Base-by-base conservation (phyloP, 2,329 filamentous ascomycete species). In the Aspergillus hortae region DNA sequence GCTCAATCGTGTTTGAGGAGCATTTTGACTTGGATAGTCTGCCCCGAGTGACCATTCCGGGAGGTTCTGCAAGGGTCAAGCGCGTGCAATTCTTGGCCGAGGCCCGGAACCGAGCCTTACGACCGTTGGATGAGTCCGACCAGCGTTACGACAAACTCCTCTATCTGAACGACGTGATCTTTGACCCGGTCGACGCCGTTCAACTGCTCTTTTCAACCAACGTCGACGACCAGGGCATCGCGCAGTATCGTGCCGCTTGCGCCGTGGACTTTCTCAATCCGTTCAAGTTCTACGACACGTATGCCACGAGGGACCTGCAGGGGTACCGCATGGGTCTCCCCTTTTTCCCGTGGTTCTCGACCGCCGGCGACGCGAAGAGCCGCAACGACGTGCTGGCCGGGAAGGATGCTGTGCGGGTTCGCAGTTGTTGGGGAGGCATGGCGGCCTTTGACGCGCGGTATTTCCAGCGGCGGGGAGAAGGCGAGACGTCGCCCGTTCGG, bases 341-440 rank as follows among this genome's bases (percentile, higher is more conserved):
- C 0, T 84, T 90, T 64, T 92, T 81, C 62, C 88, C 88, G 0
- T 88, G 86, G 78, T 91, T 91, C 66, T 78, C 81, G 4, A 69
- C 60, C 10, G 66, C 71, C 12, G 75, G 75, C 1, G 67, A 78
- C 12, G 82, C 74, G 0, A 71, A 71, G n/a, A 84, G 79, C 35
- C 77, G 87, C 42, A 74, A 76, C 4, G 86, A 88, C 64, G 84
- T 90, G 15, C 67, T 88, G 1, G 73, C 73, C 0, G 80, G 83
- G 50, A 74, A 66, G 43, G 75, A 78, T 57, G 73, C 86, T 0
- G 87, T 91, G 1, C 80, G 83, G 7, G 87, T 90, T 1, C 81
- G 80, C 60, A 85, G 84, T 57, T 91, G 88, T 70, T 91, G 88
- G 88, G 86, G 87, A 48, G 88, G 88, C 19, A 90, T 90, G 81